Percentiles rank a stretch among this genome's conserved stretches.
These are phyloP conservation scores for Cryptosporidium xiaoi DNA, from an alignment of 169 alveolate genomes.

Conservation along the genomic window DNA sequence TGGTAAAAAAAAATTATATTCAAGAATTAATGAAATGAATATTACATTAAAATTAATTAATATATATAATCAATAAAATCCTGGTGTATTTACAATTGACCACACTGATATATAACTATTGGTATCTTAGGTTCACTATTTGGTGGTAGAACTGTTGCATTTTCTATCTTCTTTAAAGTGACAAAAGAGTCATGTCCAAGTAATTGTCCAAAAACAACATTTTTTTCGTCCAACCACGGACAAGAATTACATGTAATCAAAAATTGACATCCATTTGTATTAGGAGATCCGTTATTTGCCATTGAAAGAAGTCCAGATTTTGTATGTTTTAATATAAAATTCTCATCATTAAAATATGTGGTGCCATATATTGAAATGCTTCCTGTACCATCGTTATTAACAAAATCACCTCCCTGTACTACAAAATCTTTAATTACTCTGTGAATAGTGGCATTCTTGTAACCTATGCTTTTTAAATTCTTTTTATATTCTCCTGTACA, in stretches of 20 bases:
- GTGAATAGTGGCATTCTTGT: conserved; percentile 91
- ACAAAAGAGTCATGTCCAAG: conserved; percentile 85
- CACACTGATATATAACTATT: conserved; percentile 56
- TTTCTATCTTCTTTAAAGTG: conserved; percentile 85
- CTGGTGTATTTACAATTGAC: conserved; percentile 18
- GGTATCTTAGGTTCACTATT: conserved; percentile 82
- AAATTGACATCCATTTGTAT: conserved; percentile 96
- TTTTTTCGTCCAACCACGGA: conserved; percentile 96
- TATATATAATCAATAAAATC: not conserved
- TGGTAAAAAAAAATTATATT: conserved; percentile 17
- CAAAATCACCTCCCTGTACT: conserved; percentile 98
- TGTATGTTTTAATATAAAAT: conserved; percentile 89
- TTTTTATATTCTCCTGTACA: conserved; percentile 96
- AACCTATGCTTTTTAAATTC: conserved; percentile 92
- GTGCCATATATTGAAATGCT: conserved; percentile 93
- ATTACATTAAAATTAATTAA: not conserved
- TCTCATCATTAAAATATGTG: conserved; percentile 93
- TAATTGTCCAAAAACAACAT: conserved; percentile 94
- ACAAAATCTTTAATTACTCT: conserved; percentile 95
- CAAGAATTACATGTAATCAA: conserved; percentile 94
- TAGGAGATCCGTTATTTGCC: conserved; percentile 93
- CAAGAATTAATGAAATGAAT: not conserved
- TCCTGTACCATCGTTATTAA: conserved; percentile 95
- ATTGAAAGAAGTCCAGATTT: conserved; percentile 87
- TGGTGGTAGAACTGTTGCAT: conserved; percentile 85